Conservation (phyloP, 352 stramenopile genomes). For the Elongisporangium undulatum region DNA sequence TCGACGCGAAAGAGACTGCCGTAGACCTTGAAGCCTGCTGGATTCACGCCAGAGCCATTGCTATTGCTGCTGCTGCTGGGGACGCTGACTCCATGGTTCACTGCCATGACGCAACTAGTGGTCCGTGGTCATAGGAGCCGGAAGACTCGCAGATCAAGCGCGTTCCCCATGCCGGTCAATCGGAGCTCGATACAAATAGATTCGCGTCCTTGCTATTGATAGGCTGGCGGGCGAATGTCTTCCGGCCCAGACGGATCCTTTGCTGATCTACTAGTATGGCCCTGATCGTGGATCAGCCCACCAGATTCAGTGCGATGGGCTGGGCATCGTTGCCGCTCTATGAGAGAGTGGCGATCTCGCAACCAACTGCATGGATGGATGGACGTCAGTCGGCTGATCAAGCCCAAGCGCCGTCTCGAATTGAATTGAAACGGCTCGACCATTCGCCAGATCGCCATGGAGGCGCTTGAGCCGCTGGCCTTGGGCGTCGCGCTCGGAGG, state of each 20-base stretch:
- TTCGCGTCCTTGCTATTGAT: background rate
- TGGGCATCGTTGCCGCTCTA: background rate
- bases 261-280: too few relatives aligned
- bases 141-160: background rate
- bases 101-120: background rate
- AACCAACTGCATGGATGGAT: background rate
- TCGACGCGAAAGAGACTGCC: constrained; percentile 80
- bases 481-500: constrained; percentile 38
- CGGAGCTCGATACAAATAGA: background rate
- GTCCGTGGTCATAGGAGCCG: background rate
- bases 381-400: too few relatives aligned
- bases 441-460: constrained; percentile 15
- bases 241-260: background rate
- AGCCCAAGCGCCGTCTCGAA: background rate
- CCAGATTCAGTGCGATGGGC: background rate
- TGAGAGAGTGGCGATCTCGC: background rate
- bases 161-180: background rate
- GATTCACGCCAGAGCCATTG: background rate
- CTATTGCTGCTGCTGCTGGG: background rate
- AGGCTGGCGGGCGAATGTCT: background rate
- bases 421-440: background rate
- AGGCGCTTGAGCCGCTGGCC: constrained; percentile 35
- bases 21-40: constrained; percentile 68
- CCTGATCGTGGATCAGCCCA: too few relatives aligned
- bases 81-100: background rate